A percentile compares a stretch with the other conserved stretches of the same genome.
These are phyloP conservation scores for Ambrosia trifida DNA, from an alignment of 129 eudicot genomes.

Conservation along the genomic window DNA sequence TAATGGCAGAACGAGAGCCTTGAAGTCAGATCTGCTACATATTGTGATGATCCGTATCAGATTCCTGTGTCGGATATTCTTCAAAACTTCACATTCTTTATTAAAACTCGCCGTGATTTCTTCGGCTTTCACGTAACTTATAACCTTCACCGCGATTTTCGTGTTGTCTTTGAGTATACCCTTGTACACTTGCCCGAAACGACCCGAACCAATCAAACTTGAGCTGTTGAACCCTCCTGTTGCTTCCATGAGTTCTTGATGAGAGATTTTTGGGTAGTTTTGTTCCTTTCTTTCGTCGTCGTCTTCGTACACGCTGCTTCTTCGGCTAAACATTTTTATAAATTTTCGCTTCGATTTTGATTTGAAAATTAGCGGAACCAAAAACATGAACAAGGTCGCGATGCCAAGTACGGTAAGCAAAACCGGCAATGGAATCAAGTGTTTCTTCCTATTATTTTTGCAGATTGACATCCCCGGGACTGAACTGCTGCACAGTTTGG, in stretches of 20 bases:
- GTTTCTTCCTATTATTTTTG: slow-evolving; percentile 27
- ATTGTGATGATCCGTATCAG: slow-evolving; percentile 68
- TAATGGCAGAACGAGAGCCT: slow-evolving; percentile 80
- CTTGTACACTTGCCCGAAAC: slow-evolving; percentile 76
- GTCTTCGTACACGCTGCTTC: slow-evolving; percentile 22
- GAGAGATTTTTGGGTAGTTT: slow-evolving; percentile 58
- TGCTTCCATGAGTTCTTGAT: slow-evolving; percentile 65
- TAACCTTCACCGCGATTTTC: slow-evolving; percentile 70
- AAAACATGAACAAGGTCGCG: slow-evolving; percentile 42
- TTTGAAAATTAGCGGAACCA: slow-evolving; percentile 39
- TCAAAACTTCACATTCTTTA: slow-evolving; percentile 76
- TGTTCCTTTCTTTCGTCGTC: slow-evolving; percentile 37
- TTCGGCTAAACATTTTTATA: slow-evolving; percentile 33
- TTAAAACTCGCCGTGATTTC: slow-evolving; percentile 52
- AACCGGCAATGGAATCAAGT: slow-evolving; percentile 36
- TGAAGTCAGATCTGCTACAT: slow-evolving; percentile 76
- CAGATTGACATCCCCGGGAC: slow-evolving; percentile 54
- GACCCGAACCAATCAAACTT: slow-evolving; percentile 67
- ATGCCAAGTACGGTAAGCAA: slow-evolving; percentile 48
- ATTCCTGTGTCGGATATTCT: slow-evolving; percentile 72
- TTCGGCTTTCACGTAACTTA: slow-evolving; percentile 32
- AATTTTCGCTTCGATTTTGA: slow-evolving; percentile 39
- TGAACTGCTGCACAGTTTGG: slow-evolving; percentile 63
- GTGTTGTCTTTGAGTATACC: slow-evolving; percentile 69
- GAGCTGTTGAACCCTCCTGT: slow-evolving; percentile 64